Percentiles rank a stretch among this genome's conserved stretches.
Conservation (phyloP, 192 early-diverging fungal genomes). For the Backusella macrospora region DNA sequence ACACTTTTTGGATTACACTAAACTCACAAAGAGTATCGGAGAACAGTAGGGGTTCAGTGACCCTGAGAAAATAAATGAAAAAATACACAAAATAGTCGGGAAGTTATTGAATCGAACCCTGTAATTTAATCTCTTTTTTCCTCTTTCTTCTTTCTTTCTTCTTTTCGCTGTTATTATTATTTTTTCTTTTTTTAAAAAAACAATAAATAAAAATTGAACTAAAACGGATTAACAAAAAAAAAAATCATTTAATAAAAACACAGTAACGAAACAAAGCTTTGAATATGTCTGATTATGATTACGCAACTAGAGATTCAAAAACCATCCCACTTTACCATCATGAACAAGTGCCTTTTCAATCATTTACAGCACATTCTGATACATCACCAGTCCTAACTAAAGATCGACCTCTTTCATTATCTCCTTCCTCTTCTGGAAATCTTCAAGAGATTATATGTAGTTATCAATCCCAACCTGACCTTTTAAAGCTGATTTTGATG, state of each 20-base stretch:
- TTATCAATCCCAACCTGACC: slow-evolving; percentile 52
- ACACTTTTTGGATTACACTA: slow-evolving; percentile 12
- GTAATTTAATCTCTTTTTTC: slow-evolving; percentile 8
- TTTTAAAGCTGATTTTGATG: slow-evolving; percentile 53
- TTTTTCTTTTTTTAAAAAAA: not conserved
- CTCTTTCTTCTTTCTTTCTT: not conserved
- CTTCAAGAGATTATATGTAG: slow-evolving; percentile 52
- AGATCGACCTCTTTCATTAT: slow-evolving; percentile 5
- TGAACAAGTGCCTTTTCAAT: slow-evolving; percentile 20
- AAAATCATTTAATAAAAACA: not conserved
- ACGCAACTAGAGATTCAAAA: slow-evolving; percentile 7
- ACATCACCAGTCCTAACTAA: not conserved
- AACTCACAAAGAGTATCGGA: slow-evolving; percentile 9
- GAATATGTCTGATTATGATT: slow-evolving; percentile 9
- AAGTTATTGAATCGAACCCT: slow-evolving; percentile 15
- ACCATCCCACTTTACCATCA: slow-evolving; percentile 25
- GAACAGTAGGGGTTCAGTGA: slow-evolving; percentile 9
- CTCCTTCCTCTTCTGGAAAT: slow-evolving; percentile 38
- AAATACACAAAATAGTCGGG: slow-evolving; percentile 20
- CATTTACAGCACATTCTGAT: not conserved
- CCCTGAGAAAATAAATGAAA: slow-evolving; percentile 22
- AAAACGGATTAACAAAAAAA: not conserved
- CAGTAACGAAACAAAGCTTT: not conserved
- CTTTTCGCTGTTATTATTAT: not conserved
- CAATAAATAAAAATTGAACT: not conserved